A percentile compares a stretch with the other conserved stretches of the same genome.
phyloP scores from a whole-genome alignment of 2,329 filamentous ascomycete species.

The Neopestalotiopsis sp. region DNA sequence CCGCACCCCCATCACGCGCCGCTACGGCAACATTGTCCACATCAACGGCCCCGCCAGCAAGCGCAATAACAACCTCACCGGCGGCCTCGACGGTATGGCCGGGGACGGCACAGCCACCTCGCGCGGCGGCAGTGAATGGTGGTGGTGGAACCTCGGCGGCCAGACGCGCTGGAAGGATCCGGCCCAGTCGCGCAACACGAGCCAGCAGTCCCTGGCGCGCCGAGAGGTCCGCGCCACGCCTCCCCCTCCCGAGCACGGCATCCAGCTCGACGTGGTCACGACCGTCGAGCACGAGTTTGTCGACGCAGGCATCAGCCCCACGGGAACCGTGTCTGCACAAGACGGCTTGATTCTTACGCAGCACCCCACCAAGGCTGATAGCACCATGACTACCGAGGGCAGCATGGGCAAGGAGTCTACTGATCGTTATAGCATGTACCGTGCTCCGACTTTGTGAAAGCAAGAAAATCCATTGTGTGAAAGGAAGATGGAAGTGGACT shows the following conservation, averaged over 20 bases:
- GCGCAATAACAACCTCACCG: neutral
- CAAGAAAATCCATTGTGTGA: too few species aligned
- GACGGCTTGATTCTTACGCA: neutral
- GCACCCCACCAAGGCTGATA: neutral
- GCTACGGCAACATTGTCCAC: slow-evolving; percentile 22
- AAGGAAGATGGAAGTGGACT: too few species aligned
- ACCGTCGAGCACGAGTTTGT: slow-evolving; percentile 17
- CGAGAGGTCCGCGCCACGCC: neutral
- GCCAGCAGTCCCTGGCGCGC: neutral
- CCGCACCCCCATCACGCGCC: slow-evolving; percentile 19
- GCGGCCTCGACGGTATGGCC: too few species aligned
- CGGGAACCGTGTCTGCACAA: too few species aligned
- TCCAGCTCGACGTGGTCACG: slow-evolving; percentile 22
- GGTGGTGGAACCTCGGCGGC: slow-evolving; percentile 23
- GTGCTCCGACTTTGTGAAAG: neutral
- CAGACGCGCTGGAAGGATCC: slow-evolving; percentile 11
- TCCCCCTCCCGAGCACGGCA: slow-evolving; percentile 7
- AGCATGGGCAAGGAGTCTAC: neutral
- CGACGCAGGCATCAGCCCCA: neutral
- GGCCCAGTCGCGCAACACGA: neutral
- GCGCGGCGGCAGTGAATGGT: neutral
- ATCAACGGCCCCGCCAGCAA: slow-evolving; percentile 18
- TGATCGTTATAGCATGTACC: neutral
- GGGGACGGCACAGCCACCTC: too few species aligned
- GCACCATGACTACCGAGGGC: neutral